Evolutionary conservation across 176 grass and related monocot genomes (phyloP).

Genomic region (Leersia perrieri): DNA sequence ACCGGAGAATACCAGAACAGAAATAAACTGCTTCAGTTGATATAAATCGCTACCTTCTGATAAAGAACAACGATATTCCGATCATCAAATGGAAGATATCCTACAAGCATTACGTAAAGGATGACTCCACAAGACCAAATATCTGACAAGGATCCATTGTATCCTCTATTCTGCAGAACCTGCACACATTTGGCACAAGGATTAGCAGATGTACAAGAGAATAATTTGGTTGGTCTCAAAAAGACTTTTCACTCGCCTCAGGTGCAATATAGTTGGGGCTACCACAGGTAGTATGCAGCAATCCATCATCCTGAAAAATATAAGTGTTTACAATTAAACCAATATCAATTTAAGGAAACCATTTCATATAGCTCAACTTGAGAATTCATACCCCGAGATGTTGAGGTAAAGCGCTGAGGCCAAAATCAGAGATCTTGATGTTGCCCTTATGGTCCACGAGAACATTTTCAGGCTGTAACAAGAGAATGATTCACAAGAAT

Average conservation of each 20-base stretch:
- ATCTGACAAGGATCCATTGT: slow-evolving; percentile 75
- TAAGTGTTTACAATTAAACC: not conserved
- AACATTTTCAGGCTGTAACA: slow-evolving; percentile 76
- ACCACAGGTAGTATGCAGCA: slow-evolving; percentile 92
- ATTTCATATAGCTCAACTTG: not conserved
- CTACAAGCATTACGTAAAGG: slow-evolving; percentile 76
- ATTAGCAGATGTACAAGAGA: not conserved
- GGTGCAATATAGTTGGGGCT: slow-evolving; percentile 97
- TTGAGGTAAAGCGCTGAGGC: slow-evolving; percentile 80
- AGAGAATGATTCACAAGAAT: not conserved
- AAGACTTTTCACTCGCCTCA: slow-evolving; percentile 42
- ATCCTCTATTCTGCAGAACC: slow-evolving; percentile 83
- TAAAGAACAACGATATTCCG: slow-evolving; percentile 90
- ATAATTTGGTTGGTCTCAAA: not conserved
- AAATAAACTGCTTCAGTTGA: not conserved
- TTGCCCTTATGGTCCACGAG: slow-evolving; percentile 73
- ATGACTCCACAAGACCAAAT: slow-evolving; percentile 95
- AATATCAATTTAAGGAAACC: not conserved
- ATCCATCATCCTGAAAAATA: slow-evolving; percentile 64
- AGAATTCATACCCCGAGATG: slow-evolving; percentile 55
- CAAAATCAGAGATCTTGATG: slow-evolving; percentile 93
- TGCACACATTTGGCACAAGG: slow-evolving; percentile 23
- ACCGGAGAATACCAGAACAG: not conserved
- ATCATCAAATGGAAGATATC: slow-evolving; percentile 81
- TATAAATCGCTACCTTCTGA: slow-evolving; percentile 61